Conservation (phyloP, 2,329 filamentous ascomycete species). For the Phaeomoniella chlamydospora region DNA sequence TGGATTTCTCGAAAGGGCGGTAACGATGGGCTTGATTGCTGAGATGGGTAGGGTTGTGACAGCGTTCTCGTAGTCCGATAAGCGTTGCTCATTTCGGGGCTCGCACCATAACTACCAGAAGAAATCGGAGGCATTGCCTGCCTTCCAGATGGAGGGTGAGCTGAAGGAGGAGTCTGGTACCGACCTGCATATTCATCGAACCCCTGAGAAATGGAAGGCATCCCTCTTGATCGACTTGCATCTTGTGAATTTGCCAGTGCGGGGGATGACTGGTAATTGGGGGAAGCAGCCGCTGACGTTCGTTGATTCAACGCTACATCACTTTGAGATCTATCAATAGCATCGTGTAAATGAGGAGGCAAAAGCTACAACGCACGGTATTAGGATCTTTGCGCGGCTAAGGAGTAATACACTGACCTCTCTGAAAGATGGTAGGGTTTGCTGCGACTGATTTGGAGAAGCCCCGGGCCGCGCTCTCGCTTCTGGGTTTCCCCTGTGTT, state of each 20-base stretch:
- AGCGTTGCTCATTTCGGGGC: too few relatives aligned
- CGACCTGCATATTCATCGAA: neutral
- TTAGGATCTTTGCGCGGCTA: neutral
- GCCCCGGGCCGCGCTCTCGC: neutral
- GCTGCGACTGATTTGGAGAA: neutral
- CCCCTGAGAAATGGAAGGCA: neutral
- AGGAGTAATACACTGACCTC: neutral
- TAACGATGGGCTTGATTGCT: neutral
- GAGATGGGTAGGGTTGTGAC: too few relatives aligned
- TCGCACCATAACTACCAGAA: too few relatives aligned
- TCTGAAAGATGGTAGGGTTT: constrained; percentile 1
- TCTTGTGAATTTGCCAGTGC: neutral
- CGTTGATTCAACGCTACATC: neutral
- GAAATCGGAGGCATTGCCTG: too few relatives aligned
- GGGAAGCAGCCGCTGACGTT: neutral
- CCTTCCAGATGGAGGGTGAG: too few relatives aligned
- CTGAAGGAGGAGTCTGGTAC: neutral
- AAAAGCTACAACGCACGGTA: neutral
- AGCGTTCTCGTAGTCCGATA: too few relatives aligned
- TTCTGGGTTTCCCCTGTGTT: neutral
- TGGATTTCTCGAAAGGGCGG: neutral
- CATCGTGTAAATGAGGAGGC: constrained; percentile 1
- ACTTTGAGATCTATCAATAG: constrained; percentile 1
- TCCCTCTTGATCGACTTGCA: too few relatives aligned
- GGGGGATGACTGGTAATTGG: neutral